A percentile compares a stretch with the other conserved stretches of the same genome.
Evolutionary conservation across 73 alveolate species (phyloP).

Genomic region (Paramecium primaurelia): DNA sequence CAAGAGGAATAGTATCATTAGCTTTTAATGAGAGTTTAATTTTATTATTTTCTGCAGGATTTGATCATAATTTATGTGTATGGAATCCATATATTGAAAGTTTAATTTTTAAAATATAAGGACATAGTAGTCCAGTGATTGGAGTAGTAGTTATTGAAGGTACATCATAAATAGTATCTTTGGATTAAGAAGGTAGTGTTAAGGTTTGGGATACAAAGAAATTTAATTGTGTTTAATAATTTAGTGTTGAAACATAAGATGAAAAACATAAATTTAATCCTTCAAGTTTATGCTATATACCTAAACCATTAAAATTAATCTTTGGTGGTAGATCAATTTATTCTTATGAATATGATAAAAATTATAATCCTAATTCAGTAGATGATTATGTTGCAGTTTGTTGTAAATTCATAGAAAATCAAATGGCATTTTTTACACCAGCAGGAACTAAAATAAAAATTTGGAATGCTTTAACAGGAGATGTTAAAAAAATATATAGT

Average conservation of each 20-base stretch:
- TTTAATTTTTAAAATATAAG: slow-evolving; percentile 69
- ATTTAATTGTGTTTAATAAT: slow-evolving; percentile 74
- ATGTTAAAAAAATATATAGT: slow-evolving; percentile 67
- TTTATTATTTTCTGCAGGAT: slow-evolving; percentile 82
- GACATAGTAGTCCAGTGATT: slow-evolving; percentile 76
- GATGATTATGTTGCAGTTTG: slow-evolving; percentile 78
- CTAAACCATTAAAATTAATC: slow-evolving; percentile 70
- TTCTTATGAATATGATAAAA: slow-evolving; percentile 83
- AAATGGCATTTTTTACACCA: slow-evolving; percentile 76
- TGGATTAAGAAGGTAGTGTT: slow-evolving; percentile 76
- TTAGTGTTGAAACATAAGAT: slow-evolving; percentile 75
- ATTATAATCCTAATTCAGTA: slow-evolving; percentile 75
- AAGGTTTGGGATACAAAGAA: slow-evolving; percentile 82
- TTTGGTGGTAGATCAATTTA: slow-evolving; percentile 75
- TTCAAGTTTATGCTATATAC: slow-evolving; percentile 64
- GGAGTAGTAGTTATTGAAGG: slow-evolving; percentile 74
- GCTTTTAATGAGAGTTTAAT: slow-evolving; percentile 75
- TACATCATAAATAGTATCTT: slow-evolving; percentile 71
- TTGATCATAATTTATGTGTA: slow-evolving; percentile 86
- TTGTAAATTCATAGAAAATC: slow-evolving; percentile 64
- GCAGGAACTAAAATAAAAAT: slow-evolving; percentile 70
- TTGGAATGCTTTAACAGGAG: slow-evolving; percentile 84
- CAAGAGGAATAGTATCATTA: slow-evolving; percentile 79
- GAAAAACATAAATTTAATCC: slow-evolving; percentile 72
- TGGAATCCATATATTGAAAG: slow-evolving; percentile 88